A percentile compares a stretch with the other conserved stretches of the same genome.
These are phyloP conservation scores for Jacaranda mimosifolia DNA, from an alignment of 257 asterid species.

Conservation along the genomic window DNA sequence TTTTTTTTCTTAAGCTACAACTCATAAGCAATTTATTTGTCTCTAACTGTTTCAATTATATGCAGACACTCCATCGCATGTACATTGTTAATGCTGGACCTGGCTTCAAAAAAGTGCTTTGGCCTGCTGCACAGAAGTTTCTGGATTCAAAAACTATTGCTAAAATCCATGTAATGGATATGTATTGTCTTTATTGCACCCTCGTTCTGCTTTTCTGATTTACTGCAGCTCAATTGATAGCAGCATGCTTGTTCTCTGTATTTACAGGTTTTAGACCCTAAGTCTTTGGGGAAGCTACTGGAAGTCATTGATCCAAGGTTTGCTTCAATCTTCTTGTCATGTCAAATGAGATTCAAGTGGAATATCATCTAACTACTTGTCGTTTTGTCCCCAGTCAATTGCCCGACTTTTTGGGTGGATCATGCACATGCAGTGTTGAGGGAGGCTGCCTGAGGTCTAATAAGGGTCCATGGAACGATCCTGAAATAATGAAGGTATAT, in stretches of 20 bases:
- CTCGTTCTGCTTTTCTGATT: slow-evolving; percentile 6
- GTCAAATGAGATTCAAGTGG: slow-evolving; percentile 13
- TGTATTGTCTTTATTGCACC: neutral
- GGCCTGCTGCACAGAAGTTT: slow-evolving; percentile 97
- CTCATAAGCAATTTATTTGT: slow-evolving; percentile 20
- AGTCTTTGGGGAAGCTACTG: slow-evolving; percentile 75
- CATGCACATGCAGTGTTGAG: slow-evolving; percentile 80
- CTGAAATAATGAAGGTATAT: slow-evolving; percentile 85
- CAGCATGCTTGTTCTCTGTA: slow-evolving; percentile 18
- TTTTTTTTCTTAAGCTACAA: slow-evolving; percentile 3
- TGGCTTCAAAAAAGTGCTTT: slow-evolving; percentile 87
- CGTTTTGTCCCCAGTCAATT: slow-evolving; percentile 66
- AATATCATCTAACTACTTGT: slow-evolving; percentile 39
- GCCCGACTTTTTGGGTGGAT: slow-evolving; percentile 94
- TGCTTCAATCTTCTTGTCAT: slow-evolving; percentile 35
- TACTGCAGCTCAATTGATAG: slow-evolving; percentile 33
- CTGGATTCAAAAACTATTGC: slow-evolving; percentile 83
- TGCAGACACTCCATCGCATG: slow-evolving; percentile 92
- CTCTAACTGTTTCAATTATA: slow-evolving; percentile 33
- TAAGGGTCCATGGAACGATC: slow-evolving; percentile 98
- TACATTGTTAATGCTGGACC: slow-evolving; percentile 92
- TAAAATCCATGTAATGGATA: slow-evolving; percentile 70
- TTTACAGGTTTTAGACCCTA: slow-evolving; percentile 80
- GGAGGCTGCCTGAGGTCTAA: slow-evolving; percentile 94
- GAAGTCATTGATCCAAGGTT: slow-evolving; percentile 88